Conservation (phyloP, 257 asterid genomes). For the Solanum arcanum region DNA sequence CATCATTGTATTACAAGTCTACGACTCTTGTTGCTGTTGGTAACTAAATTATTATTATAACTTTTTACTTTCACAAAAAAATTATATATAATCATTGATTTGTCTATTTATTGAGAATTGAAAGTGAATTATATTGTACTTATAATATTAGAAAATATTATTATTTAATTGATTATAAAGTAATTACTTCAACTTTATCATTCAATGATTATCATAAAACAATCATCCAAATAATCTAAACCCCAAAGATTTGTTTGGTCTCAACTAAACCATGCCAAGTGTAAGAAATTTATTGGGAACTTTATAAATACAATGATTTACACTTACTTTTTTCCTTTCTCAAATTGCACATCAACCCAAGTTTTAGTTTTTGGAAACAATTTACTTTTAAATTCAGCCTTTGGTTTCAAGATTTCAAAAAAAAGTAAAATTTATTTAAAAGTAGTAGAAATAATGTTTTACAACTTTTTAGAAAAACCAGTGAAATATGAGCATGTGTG, state of each 20-base stretch:
- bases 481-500: neutral
- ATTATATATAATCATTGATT: neutral
- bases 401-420: neutral
- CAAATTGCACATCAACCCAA: neutral
- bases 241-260: neutral
- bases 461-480: neutral
- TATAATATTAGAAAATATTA: too few species aligned
- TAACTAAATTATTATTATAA: too few species aligned
- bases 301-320: neutral
- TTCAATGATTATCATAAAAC: neutral
- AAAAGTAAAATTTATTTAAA: neutral
- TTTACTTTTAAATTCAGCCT: neutral
- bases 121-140: neutral
- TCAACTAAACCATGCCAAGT: neutral
- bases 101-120: too few species aligned
- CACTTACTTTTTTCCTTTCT: neutral
- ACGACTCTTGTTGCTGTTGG: too few species aligned
- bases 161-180: neutral
- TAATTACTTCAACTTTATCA: neutral
- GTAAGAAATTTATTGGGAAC: neutral
- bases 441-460: neutral
- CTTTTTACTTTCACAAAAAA: neutral
- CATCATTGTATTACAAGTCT: too few species aligned
- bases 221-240: neutral
- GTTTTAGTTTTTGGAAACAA: neutral